These are phyloP conservation scores for Capsicum pubescens DNA, from an alignment of 257 asterid genomes.

Conservation along the genomic window DNA sequence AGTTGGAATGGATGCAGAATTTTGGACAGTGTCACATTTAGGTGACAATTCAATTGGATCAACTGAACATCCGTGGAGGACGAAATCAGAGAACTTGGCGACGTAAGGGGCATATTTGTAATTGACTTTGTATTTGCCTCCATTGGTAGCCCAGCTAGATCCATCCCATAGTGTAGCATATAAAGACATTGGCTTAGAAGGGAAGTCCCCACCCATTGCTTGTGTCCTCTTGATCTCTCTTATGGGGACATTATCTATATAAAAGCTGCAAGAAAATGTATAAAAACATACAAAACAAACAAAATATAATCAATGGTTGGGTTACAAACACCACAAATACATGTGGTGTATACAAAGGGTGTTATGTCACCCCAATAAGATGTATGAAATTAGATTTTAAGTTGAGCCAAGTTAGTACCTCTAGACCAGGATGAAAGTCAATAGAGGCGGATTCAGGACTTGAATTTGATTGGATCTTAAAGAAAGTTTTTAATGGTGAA, in stretches of 20 bases:
- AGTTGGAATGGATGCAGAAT: slow-evolving; percentile 36
- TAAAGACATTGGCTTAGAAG: slow-evolving; percentile 82
- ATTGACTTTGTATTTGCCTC: slow-evolving; percentile 69
- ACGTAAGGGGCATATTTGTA: slow-evolving; percentile 82
- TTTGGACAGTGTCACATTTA: slow-evolving; percentile 41
- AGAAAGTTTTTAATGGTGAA: background rate
- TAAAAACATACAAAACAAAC: slow-evolving; percentile 31
- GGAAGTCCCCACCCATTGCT: slow-evolving; percentile 83
- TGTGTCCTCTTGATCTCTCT: slow-evolving; percentile 70
- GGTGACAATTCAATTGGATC: slow-evolving; percentile 60
- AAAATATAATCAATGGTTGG: slow-evolving; percentile 24
- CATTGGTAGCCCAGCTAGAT: slow-evolving; percentile 85
- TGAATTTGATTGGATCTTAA: background rate
- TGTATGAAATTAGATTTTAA: background rate
- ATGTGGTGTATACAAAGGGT: background rate
- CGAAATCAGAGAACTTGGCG: slow-evolving; percentile 63
- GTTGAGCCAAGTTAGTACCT: background rate
- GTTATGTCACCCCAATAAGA: background rate
- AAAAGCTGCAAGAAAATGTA: slow-evolving; percentile 59
- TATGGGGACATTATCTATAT: slow-evolving; percentile 73
- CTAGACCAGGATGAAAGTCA: background rate
- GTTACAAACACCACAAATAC: background rate
- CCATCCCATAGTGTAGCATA: slow-evolving; percentile 98
- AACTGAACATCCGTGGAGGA: slow-evolving; percentile 79
- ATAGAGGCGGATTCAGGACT: background rate